Evolutionary conservation across 352 stramenopile genomes (phyloP).

Genomic region (Phytophthora rubi): DNA sequence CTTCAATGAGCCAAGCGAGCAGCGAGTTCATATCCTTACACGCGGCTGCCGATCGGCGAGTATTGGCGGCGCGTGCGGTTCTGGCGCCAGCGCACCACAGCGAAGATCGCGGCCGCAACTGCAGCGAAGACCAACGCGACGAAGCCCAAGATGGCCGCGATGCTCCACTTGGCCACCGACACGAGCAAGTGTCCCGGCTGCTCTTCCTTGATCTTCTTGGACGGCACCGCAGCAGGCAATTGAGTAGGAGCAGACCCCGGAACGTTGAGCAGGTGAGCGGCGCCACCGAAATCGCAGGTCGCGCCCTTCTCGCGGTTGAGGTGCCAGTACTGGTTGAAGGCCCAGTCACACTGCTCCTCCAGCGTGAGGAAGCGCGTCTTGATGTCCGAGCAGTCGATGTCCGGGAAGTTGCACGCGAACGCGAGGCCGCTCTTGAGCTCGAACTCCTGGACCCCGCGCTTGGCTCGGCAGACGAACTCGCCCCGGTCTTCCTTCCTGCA

Average conservation of each 20-base stretch:
- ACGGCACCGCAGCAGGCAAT: conserved; percentile 11
- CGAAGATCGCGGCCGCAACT: conserved; percentile 35
- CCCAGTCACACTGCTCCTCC: conserved; percentile 76
- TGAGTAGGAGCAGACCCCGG: conserved; percentile 24
- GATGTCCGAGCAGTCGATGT: conserved; percentile 69
- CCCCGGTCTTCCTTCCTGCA: conserved; percentile 78
- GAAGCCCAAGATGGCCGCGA: conserved; percentile 34
- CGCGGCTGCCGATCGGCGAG: conserved; percentile 48
- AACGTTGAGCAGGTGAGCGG: conserved; percentile 59
- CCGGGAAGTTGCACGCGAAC: conserved; percentile 67
- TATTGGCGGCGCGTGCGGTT: conserved; percentile 49
- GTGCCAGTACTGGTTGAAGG: conserved; percentile 85
- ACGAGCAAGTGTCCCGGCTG: conserved; percentile 32
- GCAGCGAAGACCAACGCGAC: conserved; percentile 22
- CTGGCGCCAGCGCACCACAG: conserved; percentile 40
- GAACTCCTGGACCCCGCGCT: conserved; percentile 73
- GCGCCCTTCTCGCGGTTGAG: conserved; percentile 67
- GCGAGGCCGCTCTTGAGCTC: conserved; percentile 69
- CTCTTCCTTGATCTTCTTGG: conserved; percentile 19
- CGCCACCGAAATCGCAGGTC: conserved; percentile 83
- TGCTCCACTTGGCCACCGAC: conserved; percentile 41
- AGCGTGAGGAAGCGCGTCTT: conserved; percentile 58
- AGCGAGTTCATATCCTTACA: conserved; percentile 27
- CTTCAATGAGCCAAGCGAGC: background rate
- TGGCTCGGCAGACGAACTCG: conserved; percentile 76